A percentile compares a stretch with the other conserved stretches of the same genome.
phyloP scores from a whole-genome alignment of 1,284 basidiomycete genomes.

The Baeospora myosura region DNA sequence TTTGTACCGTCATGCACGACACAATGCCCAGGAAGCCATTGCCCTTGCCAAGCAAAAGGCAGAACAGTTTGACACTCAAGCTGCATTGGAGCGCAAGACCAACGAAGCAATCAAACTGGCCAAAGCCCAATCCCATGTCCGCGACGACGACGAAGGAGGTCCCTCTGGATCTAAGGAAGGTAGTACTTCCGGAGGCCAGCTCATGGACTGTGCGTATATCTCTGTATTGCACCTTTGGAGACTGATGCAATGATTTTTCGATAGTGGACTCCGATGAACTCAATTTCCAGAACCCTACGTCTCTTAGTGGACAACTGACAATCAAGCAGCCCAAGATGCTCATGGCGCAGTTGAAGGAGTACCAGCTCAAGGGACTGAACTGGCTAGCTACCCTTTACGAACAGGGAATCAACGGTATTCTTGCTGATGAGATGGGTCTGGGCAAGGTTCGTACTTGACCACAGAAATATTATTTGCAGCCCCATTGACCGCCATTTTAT shows the following conservation, averaged over 20 bases:
- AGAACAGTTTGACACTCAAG: conserved; percentile 77
- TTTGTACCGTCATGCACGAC: conserved; percentile 80
- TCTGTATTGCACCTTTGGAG: conserved; percentile 1
- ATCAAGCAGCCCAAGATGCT: conserved; percentile 94
- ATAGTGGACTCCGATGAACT: conserved; percentile 92
- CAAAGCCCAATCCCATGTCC: conserved; percentile 56
- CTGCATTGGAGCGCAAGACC: conserved; percentile 73
- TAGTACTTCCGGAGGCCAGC: conserved; percentile 23
- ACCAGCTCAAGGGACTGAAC: conserved; percentile 96
- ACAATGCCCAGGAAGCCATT: conserved; percentile 89
- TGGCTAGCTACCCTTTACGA: conserved; percentile 98
- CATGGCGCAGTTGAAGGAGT: conserved; percentile 96
- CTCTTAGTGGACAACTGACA: conserved; percentile 80
- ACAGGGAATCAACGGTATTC: conserved; percentile 97
- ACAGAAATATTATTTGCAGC: no score
- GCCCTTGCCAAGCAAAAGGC: conserved; percentile 77
- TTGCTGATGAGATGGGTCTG: conserved; percentile 98
- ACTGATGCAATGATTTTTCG: conserved; percentile 9
- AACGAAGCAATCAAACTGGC: conserved; percentile 69
- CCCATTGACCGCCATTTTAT: conserved; percentile 4
- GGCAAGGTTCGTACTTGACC: conserved; percentile 59
- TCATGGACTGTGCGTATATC: conserved; percentile 60
- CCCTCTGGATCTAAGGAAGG: conserved; percentile 18
- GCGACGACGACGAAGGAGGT: conserved; percentile 42
- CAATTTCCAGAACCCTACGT: conserved; percentile 98